phyloP scores from a whole-genome alignment of 805 yeast genomes.

The Cyberlindnera meyerae region DNA sequence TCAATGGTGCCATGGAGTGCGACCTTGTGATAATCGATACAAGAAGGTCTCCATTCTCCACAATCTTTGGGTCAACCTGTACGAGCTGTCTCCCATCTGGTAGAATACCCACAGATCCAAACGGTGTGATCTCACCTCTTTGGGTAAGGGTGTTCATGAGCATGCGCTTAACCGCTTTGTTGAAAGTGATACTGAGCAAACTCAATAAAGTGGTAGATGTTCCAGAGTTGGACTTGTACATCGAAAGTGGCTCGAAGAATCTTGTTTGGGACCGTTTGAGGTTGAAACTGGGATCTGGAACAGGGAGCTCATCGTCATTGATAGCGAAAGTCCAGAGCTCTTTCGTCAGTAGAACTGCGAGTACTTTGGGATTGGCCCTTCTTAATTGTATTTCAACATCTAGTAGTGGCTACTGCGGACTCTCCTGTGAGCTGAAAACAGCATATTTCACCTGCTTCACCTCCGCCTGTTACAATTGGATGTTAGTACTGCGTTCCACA shows the following conservation, averaged over 20 bases:
- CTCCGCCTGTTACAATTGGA: slow-evolving; percentile 7
- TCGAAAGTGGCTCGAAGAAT: slow-evolving; percentile 17
- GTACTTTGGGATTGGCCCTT: slow-evolving; percentile 29
- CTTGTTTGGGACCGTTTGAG: slow-evolving; percentile 13
- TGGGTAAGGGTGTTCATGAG: slow-evolving; percentile 31
- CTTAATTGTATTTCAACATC: slow-evolving; percentile 37
- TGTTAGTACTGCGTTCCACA: too few relatives aligned
- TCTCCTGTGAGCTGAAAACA: slow-evolving; percentile 8
- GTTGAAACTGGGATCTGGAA: slow-evolving; percentile 25
- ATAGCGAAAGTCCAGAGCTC: slow-evolving; percentile 42
- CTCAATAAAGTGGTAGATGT: slow-evolving; percentile 29
- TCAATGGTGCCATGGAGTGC: slow-evolving; percentile 31
- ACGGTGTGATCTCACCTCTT: slow-evolving; percentile 38
- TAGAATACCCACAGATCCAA: slow-evolving; percentile 42
- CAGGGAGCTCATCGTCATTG: slow-evolving; percentile 30
- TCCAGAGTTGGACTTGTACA: slow-evolving; percentile 13
- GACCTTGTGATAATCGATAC: slow-evolving; percentile 31
- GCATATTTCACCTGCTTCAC: slow-evolving; percentile 19
- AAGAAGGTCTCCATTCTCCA: slow-evolving; percentile 40
- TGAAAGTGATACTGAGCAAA: slow-evolving; percentile 39
- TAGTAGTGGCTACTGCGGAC: slow-evolving; percentile 37
- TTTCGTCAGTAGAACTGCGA: slow-evolving; percentile 35
- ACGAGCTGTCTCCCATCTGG: slow-evolving; percentile 29
- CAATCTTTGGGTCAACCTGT: slow-evolving; percentile 44
- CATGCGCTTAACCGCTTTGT: slow-evolving; percentile 44